phyloP scores from a whole-genome alignment of 805 yeast species.

The Zygoascus bituminiphila region DNA sequence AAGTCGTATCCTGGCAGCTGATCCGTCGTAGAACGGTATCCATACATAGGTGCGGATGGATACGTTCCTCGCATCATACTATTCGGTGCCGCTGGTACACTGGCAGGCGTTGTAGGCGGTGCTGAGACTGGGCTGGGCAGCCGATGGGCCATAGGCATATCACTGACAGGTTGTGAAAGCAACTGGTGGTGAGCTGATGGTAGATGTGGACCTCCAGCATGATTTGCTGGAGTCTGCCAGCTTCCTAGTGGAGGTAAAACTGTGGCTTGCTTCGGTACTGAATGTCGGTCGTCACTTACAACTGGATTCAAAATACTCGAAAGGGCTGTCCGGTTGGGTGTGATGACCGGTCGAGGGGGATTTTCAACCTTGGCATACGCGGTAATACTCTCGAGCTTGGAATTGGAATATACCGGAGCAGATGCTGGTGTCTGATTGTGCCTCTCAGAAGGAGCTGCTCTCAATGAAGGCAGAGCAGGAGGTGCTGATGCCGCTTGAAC shows the following conservation, averaged over 20 bases:
- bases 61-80: neutral
- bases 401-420: too few species aligned
- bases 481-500: neutral
- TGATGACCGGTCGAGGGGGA: conserved; percentile 18
- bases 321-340: conserved; percentile 15
- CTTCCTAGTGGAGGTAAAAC: conserved; percentile 8
- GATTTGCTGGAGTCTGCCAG: neutral
- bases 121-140: neutral
- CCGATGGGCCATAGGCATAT: neutral
- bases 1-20: neutral
- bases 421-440: neutral
- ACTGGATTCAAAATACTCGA: conserved; percentile 13
- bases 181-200: neutral
- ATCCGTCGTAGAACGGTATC: conserved; percentile 2
- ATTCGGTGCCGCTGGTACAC: neutral
- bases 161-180: neutral
- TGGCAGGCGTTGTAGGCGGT: neutral
- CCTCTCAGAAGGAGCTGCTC: neutral
- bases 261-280: neutral
- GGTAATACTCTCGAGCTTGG: too few species aligned
- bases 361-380: neutral
- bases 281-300: neutral
- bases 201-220: neutral
- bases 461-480: neutral
- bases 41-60: neutral